Percentiles rank a stretch among this genome's conserved stretches.
These are phyloP conservation scores for Trichoderma asperelloides DNA, from an alignment of 495 filamentous ascomycete species.

Conservation along the genomic window DNA sequence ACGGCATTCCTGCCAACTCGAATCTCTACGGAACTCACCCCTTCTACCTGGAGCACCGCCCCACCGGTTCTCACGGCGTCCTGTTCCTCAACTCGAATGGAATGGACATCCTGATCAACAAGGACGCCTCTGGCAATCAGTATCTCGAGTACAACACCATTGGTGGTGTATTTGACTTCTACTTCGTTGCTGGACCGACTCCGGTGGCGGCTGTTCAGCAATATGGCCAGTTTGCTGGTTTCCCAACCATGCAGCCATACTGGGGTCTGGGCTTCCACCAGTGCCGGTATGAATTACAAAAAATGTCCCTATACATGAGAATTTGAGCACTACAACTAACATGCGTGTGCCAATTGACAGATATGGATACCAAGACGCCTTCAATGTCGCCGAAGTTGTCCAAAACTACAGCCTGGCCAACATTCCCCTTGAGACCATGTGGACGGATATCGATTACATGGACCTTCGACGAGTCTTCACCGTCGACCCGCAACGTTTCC, in stretches of 20 bases:
- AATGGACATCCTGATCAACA: conserved; percentile 80
- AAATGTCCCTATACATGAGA: neutral
- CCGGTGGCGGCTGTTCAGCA: conserved; percentile 65
- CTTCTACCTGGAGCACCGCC: conserved; percentile 73
- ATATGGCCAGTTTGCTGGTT: conserved; percentile 61
- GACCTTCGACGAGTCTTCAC: conserved; percentile 58
- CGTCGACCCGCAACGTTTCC: conserved; percentile 64
- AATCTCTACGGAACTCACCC: conserved; percentile 83
- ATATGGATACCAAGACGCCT: conserved; percentile 72
- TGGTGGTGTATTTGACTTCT: conserved; percentile 76
- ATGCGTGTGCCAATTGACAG: conserved; percentile 15
- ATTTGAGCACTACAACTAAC: conserved; percentile 32
- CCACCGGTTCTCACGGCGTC: conserved; percentile 65
- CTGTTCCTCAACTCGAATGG: conserved; percentile 78
- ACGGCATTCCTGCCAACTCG: conserved; percentile 36
- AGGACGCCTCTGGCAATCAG: conserved; percentile 49
- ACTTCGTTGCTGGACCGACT: conserved; percentile 68
- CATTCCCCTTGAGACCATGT: conserved; percentile 83
- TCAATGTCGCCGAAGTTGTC: conserved; percentile 69
- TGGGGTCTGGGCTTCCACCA: conserved; percentile 81
- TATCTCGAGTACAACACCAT: conserved; percentile 80
- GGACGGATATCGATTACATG: conserved; percentile 87
- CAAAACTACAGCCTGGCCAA: conserved; percentile 66
- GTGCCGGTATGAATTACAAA: conserved; percentile 31
- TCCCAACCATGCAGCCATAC: conserved; percentile 73